Base-by-base conservation (phyloP, 2,329 filamentous ascomycete genomes). In the Byssochlamys sp. region DNA sequence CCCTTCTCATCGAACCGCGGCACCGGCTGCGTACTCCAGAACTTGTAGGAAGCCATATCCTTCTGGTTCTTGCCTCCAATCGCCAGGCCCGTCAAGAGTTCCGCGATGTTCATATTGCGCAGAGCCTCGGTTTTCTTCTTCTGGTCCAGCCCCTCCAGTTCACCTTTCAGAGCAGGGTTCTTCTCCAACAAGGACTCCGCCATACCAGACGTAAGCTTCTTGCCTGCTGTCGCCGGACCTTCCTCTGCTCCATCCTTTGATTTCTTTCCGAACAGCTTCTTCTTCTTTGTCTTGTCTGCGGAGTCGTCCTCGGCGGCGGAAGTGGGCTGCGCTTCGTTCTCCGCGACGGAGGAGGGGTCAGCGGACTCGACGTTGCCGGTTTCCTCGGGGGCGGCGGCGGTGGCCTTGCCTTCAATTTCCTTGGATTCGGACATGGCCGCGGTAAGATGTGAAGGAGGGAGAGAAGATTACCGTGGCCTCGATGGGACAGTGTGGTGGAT, bases 21-120 rank as follows among this genome's bases (percentile, higher is more conserved):
- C 59, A 99, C 94, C 0, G 94, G 94, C 74, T 99, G 94, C 52
- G 94, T 99, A 73, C 90, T 86, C 94, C 94, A 99, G 78, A 99
- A 99, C 76, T 95, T 96, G 81, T 97, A 96, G 58, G 87, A 89
- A 5, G 87, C 91, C 90, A 96, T 96, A 70, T 96, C 91, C 78
- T 96, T 96, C 66, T 85, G 86, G 68, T 95, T 95, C 80, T 94
- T 95, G 57, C 88, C 89, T 60, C 84, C 85, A 6, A 89, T 80
- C 14, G 91, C 87, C 60, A 81, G 69, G 39, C 79, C 79, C 6
- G 78, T 80, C 57, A 81, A 60, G 52, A 81, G 59, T 27, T 81
- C 75, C 33, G 73, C 67, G 14, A 80, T 66, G 55, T 79, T 75
- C 69, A 80, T 69, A 52, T 75, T 76, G 61, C 73, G 72, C 62